A percentile compares a stretch with the other conserved stretches of the same genome.
Evolutionary conservation across 1,284 basidiomycete species (phyloP).

Genomic region (Naganishia sp.): DNA sequence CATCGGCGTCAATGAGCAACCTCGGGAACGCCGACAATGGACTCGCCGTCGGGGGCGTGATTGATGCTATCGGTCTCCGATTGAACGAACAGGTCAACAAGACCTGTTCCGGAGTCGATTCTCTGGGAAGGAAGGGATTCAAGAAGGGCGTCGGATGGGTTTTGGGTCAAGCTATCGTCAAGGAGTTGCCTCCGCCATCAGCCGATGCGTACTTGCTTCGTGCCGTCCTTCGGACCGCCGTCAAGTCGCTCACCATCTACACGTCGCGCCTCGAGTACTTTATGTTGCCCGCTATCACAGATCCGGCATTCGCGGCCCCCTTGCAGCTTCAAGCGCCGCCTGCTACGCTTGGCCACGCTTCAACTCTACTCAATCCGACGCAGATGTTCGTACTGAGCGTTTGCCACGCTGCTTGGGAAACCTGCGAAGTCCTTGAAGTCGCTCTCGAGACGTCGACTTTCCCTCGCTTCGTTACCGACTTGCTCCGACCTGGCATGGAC

Average conservation of each 20-base stretch:
- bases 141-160: conserved; percentile 50
- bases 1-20: conserved; percentile 35
- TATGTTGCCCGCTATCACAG: conserved; percentile 52
- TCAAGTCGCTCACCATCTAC: conserved; percentile 53
- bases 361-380: conserved; percentile 45
- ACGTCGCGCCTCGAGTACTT: conserved; percentile 53
- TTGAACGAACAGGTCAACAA: conserved; percentile 54
- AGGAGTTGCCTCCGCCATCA: conserved; percentile 49
- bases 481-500: conserved; percentile 62
- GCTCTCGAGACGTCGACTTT: conserved; percentile 49
- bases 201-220: conserved; percentile 53
- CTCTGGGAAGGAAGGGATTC: conserved; percentile 51
- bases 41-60: conserved; percentile 39
- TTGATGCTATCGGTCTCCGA: conserved; percentile 52
- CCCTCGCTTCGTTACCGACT: conserved; percentile 58
- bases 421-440: conserved; percentile 53
- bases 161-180: conserved; percentile 49
- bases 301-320: conserved; percentile 45
- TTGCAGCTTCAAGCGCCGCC: conserved; percentile 41
- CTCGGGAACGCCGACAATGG: conserved; percentile 23
- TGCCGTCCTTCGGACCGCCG: conserved; percentile 50
- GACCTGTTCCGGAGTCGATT: conserved; percentile 50
- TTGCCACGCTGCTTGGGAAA: conserved; percentile 55
- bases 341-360: conserved; percentile 35
- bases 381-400: conserved; percentile 52